phyloP scores from a whole-genome alignment of 495 filamentous ascomycete genomes.

The Aspergillus saccharolyticus region DNA sequence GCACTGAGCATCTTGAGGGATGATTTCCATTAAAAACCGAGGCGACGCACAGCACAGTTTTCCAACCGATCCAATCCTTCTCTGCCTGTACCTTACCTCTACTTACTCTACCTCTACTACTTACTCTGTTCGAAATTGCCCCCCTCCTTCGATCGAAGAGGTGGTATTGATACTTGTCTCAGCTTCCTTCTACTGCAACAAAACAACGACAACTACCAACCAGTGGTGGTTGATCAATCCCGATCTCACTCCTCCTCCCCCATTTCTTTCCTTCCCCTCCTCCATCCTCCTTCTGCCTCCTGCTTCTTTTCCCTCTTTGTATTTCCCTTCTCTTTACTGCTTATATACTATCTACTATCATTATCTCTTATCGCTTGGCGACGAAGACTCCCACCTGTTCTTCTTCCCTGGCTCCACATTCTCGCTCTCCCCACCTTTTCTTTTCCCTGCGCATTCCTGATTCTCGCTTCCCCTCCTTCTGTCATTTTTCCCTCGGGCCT shows the following conservation, averaged over 20 bases:
- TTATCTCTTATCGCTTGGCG: not conserved
- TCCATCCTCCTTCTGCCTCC: not conserved
- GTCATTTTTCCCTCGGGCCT: not conserved
- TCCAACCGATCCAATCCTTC: not conserved
- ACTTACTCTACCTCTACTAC: conserved; percentile 1
- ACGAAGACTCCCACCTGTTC: not conserved
- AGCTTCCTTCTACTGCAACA: not conserved
- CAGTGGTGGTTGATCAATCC: not conserved
- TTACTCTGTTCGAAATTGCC: no score
- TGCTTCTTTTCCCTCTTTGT: not conserved
- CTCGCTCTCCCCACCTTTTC: not conserved
- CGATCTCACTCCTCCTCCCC: not conserved
- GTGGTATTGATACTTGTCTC: no score
- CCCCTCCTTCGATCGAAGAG: no score
- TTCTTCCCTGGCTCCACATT: not conserved
- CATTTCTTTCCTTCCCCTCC: not conserved
- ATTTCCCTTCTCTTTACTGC: not conserved
- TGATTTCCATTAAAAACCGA: not conserved
- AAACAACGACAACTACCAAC: not conserved
- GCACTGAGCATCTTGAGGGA: not conserved
- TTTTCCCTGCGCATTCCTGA: not conserved
- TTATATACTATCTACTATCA: no score
- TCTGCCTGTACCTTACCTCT: not conserved
- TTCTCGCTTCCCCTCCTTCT: not conserved
- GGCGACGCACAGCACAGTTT: not conserved